These are phyloP conservation scores for Ganoderma leucocontextum DNA, from an alignment of 1,284 basidiomycete genomes.

Conservation along the genomic window DNA sequence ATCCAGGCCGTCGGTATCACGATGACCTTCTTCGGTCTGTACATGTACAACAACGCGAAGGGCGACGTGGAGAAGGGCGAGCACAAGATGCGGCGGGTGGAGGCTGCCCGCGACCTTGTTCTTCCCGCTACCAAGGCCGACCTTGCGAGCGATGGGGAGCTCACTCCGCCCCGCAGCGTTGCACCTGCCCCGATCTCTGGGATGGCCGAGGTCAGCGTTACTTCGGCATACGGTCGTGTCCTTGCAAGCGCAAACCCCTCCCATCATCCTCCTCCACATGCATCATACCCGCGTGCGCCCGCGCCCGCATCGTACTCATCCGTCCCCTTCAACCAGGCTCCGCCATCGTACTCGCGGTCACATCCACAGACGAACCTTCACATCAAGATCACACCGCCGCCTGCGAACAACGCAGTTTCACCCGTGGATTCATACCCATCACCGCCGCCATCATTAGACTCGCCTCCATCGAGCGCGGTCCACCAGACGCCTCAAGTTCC, in stretches of 20 bases:
- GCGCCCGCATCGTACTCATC: slow-evolving; percentile 25
- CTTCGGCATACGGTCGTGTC: slow-evolving; percentile 36
- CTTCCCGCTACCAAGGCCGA: slow-evolving; percentile 72
- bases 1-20: slow-evolving; percentile 90
- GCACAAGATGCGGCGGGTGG: slow-evolving; percentile 85
- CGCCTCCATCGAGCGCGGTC: slow-evolving; percentile 54
- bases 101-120: slow-evolving; percentile 78
- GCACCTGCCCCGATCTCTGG: slow-evolving; percentile 25
- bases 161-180: slow-evolving; percentile 12
- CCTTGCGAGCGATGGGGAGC: slow-evolving; percentile 28
- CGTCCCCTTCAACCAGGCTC: slow-evolving; percentile 47
- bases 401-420: slow-evolving; percentile 37
- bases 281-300: slow-evolving; percentile 26
- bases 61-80: slow-evolving; percentile 93
- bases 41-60: slow-evolving; percentile 97
- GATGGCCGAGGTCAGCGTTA: slow-evolving; percentile 29
- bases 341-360: slow-evolving; percentile 38
- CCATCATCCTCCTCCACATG: slow-evolving; percentile 30
- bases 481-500: slow-evolving; percentile 23
- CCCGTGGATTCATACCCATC: slow-evolving; percentile 75
- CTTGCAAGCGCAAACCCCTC: slow-evolving; percentile 5
- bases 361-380: slow-evolving; percentile 43
- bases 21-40: slow-evolving; percentile 91
- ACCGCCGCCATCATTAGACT: slow-evolving; percentile 77
- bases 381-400: slow-evolving; percentile 43